Base-by-base conservation (phyloP, 768 basidiomycete species). In the Tephrocybe sp. region DNA sequence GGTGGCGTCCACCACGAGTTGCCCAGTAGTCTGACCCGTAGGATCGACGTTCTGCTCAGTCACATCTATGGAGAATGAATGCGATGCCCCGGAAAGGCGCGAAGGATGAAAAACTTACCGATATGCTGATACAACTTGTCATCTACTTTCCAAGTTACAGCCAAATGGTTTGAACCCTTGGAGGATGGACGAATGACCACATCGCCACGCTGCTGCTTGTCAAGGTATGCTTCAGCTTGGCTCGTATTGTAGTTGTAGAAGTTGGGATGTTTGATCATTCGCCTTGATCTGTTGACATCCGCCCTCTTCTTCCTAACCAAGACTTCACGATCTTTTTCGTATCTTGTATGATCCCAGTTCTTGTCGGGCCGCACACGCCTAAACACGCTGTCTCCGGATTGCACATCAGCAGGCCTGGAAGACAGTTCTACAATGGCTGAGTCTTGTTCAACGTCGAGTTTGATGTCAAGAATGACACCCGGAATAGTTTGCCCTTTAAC, bases 81-180 rank as follows among this genome's bases (percentile, higher is more conserved):
- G 46, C 26, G 26, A 28, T 14, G 12, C 12, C 5, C 10, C 20
- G 30, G 20, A 15, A 28, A 4, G 6, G 15, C 17, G 25, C 17
- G 6, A 21, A 32, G n/a, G n/a, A n/a, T n/a, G n/a, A 33, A 20
- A 36, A 28, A 62, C 87, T 45, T 62, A 93, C 94, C 94, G 51
- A 99, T 90, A 64, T 99, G 97, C 64, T 98, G 97, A 68, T 90
- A 98, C 23, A 99, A 73, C 53, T 86, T 90, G 51, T 97, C 89
- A 56, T 95, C 96, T 2, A 99, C 94, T 71, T 98, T 99, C 97
- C 97, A 99, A 0, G 97, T 99, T 9, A 99, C 89, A 38, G 96
- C 96, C 32, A 99, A 76, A 71, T 98, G 97, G 60, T 97, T 83
- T 32, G 78, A 72, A 12, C 96, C 96, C 68, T 95, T 94, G 3